These are phyloP conservation scores for Penium margaritaceum DNA, from an alignment of 139 green algal species.

Conservation along the genomic window DNA sequence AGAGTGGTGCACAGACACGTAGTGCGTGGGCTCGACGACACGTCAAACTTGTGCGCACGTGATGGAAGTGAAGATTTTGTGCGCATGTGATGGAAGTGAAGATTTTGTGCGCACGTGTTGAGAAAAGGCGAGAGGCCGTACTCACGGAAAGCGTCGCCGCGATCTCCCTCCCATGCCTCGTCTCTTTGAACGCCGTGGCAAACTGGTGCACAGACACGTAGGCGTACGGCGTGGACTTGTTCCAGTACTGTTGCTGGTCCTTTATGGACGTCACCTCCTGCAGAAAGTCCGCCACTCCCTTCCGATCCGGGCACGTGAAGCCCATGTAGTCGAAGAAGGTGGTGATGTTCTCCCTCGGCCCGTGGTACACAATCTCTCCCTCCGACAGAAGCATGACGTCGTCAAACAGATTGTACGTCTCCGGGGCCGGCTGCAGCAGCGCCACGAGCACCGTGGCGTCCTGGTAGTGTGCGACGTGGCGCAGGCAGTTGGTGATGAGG, in stretches of 20 bases:
- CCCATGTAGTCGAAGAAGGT: conserved; percentile 58
- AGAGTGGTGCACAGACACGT: background rate
- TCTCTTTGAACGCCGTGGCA: conserved; percentile 2
- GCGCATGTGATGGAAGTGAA: background rate
- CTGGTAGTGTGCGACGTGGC: conserved; percentile 8
- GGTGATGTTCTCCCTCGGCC: conserved; percentile 33
- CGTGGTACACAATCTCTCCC: conserved; percentile 20
- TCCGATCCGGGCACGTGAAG: conserved; percentile 53
- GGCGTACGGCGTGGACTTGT: background rate
- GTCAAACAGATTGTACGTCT: conserved; percentile 63
- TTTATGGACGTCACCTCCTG: conserved; percentile 54
- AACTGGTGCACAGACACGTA: conserved; percentile 7
- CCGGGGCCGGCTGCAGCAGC: conserved; percentile 73
- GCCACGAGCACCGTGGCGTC: conserved; percentile 49
- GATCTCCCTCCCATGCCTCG: background rate
- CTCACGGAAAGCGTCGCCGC: conserved; percentile 3
- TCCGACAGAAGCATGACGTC: conserved; percentile 56
- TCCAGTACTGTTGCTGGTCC: conserved; percentile 30
- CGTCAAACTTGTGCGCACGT: no score
- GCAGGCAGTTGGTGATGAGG: conserved; percentile 25
- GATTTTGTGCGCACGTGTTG: background rate
- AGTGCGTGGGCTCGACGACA: no score
- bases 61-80: background rate
- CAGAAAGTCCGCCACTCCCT: conserved; percentile 66
- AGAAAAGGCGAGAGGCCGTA: background rate